Base-by-base conservation (phyloP, 352 stramenopile genomes). In the Pythium phragmitis region DNA sequence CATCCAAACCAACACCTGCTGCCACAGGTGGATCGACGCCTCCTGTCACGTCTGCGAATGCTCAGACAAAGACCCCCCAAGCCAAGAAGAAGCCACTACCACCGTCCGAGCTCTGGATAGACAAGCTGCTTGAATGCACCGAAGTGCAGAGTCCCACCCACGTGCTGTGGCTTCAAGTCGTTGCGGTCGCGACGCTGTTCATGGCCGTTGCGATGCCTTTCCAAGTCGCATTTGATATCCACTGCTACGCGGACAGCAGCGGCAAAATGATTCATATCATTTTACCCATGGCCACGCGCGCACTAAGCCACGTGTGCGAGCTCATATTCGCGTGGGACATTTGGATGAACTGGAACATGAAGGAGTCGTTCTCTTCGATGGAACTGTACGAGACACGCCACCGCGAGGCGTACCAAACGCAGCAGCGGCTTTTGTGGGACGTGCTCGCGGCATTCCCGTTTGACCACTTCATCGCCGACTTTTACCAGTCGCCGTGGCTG, bases 111-210 rank as follows among this genome's bases (percentile, higher is more conserved):
- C 53, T 83, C 1, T 87, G 80, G 80, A 77, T 89, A 13, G 80
- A 89, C 50, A 68, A 72, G 28, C 43, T 90, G 16, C 36, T 72
- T 1, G 49, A 74, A 2, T 79, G 79, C 33, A 69, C 68, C 0
- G 77, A 88, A 30, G 83, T 85, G n/a, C 81, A 90, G 41, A 87
- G 74, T 36, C 53, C 48, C 16, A 74, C 80, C 30, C 85, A 89
- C 58, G 58, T 88, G 5, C 56, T 77, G 7, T 90, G 81, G 81
- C 72, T 88, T 45, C 59, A 65, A 2, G 33, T 89, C 8, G 70
- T 85, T 13, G 72, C 71, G 4, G 48, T 79, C 13, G 77, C 75
- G 23, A 82, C 79, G 9, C 39, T 83, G 23, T 78, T 69, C 54
- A 85, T 87, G 78, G 69, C 76, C 0, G 19, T 82, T 1, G 51